phyloP scores from a whole-genome alignment of 495 filamentous ascomycete genomes.

The Talaromyces adpressus region DNA sequence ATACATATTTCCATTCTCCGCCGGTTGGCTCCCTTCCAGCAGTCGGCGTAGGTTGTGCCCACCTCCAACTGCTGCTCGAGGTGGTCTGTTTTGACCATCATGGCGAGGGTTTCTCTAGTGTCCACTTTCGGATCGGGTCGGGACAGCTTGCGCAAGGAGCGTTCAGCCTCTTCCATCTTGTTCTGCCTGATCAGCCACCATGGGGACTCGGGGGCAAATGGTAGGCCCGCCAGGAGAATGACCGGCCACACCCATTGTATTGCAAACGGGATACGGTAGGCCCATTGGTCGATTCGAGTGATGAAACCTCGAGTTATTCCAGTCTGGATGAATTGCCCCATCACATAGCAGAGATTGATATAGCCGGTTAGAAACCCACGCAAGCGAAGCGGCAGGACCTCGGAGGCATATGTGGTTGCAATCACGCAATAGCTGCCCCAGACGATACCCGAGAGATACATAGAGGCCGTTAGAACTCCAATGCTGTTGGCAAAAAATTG shows the following conservation, averaged over 20 bases:
- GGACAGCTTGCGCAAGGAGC: conserved; percentile 20
- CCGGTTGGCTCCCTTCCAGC: conserved; percentile 28
- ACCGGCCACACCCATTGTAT: conserved; percentile 19
- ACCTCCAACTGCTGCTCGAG: conserved; percentile 24
- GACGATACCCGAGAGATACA: conserved; percentile 10
- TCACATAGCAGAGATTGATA: conserved; percentile 40
- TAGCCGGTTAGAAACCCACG: conserved; percentile 38
- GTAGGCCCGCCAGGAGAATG: conserved; percentile 21
- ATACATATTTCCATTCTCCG: conserved; percentile 32
- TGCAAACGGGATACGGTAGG: conserved; percentile 14
- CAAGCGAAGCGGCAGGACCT: conserved; percentile 37
- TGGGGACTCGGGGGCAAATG: conserved; percentile 33
- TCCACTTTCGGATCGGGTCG: background rate
- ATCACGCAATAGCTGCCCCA: conserved; percentile 10
- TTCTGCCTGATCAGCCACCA: conserved; percentile 33
- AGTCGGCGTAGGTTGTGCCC: conserved; percentile 25
- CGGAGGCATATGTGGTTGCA: conserved; percentile 37
- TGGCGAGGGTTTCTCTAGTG: conserved; percentile 9
- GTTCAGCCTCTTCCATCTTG: conserved; percentile 24
- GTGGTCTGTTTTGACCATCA: conserved; percentile 12
- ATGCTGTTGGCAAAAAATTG: conserved; percentile 12
- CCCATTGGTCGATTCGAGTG: conserved; percentile 16
- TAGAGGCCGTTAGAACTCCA: background rate
- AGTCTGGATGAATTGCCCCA: conserved; percentile 27
- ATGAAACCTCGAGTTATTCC: conserved; percentile 15